Conservation (phyloP, 805 yeast genomes). For the Jamesozyma rosinii region DNA sequence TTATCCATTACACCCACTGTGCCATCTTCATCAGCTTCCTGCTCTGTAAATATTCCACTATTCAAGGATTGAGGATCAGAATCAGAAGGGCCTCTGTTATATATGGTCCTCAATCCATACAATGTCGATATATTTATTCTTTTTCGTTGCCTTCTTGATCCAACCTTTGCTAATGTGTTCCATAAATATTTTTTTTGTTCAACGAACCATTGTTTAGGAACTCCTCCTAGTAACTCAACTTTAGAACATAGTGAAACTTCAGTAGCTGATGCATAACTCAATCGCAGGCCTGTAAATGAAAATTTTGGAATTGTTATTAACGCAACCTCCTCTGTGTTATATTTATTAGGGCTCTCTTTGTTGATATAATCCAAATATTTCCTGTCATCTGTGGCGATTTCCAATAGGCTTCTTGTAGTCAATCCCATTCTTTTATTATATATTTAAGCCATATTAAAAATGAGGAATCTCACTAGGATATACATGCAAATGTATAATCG, state of each 20-base stretch:
- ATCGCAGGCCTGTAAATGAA: slow-evolving; percentile 55
- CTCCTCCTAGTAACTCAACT: slow-evolving; percentile 44
- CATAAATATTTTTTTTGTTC: slow-evolving; percentile 9
- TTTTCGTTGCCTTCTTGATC: slow-evolving; percentile 6
- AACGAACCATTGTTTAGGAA: slow-evolving; percentile 48
- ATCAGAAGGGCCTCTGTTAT: slow-evolving; percentile 1
- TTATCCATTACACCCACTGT: too few relatives aligned
- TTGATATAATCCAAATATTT: slow-evolving; percentile 3
- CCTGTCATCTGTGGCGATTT: slow-evolving; percentile 16
- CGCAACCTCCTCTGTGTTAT: not conserved
- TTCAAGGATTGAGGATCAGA: not conserved
- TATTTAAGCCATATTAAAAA: too few relatives aligned
- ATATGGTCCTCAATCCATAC: slow-evolving; percentile 10
- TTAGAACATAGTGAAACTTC: slow-evolving; percentile 43
- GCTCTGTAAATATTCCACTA: not conserved
- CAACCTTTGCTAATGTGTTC: slow-evolving; percentile 1
- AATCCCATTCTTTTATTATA: slow-evolving; percentile 14
- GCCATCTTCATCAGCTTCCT: not conserved
- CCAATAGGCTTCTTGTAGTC: slow-evolving; percentile 6
- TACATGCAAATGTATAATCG: too few relatives aligned
- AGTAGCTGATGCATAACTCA: slow-evolving; percentile 42
- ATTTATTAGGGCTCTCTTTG: not conserved
- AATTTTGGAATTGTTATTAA: slow-evolving; percentile 35
- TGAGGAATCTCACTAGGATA: too few relatives aligned
- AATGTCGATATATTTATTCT: slow-evolving; percentile 3